Percentiles rank a stretch among this genome's conserved stretches.
These are phyloP conservation scores for Cymbopogon citratus DNA, from an alignment of 176 grass and related monocot genomes.

Conservation along the genomic window DNA sequence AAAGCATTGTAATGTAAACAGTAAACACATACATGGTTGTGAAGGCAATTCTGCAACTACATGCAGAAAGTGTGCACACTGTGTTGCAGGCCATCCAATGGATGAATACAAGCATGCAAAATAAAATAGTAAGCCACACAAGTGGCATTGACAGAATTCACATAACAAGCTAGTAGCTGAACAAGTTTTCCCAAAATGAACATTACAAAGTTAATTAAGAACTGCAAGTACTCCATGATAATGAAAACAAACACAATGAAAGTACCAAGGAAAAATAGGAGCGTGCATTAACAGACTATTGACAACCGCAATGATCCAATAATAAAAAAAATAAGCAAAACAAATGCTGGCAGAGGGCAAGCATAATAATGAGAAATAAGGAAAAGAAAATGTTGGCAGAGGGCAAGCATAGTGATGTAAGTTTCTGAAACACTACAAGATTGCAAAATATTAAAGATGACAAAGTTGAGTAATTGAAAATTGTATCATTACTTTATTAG, in stretches of 20 bases:
- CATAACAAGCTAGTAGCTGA: background rate
- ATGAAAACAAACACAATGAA: background rate
- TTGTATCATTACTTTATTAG: background rate
- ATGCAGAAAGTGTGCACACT: background rate
- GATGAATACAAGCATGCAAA: slow-evolving; percentile 9
- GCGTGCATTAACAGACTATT: background rate
- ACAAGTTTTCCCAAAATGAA: background rate
- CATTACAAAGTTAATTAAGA: background rate
- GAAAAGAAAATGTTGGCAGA: background rate
- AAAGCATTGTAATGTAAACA: no score
- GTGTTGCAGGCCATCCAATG: background rate
- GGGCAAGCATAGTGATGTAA: background rate
- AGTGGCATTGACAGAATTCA: background rate
- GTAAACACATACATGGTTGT: no score
- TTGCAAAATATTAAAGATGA: background rate
- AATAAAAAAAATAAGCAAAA: background rate
- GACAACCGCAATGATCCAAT: background rate
- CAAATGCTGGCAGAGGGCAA: background rate
- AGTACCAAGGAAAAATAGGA: background rate
- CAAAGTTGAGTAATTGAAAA: no score
- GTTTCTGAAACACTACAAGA: background rate
- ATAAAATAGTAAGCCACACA: no score
- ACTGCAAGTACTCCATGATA: background rate
- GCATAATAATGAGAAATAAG: background rate
- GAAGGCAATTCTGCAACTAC: no score